phyloP scores from a whole-genome alignment of 73 alveolate species.

The Diophrys sp. region DNA sequence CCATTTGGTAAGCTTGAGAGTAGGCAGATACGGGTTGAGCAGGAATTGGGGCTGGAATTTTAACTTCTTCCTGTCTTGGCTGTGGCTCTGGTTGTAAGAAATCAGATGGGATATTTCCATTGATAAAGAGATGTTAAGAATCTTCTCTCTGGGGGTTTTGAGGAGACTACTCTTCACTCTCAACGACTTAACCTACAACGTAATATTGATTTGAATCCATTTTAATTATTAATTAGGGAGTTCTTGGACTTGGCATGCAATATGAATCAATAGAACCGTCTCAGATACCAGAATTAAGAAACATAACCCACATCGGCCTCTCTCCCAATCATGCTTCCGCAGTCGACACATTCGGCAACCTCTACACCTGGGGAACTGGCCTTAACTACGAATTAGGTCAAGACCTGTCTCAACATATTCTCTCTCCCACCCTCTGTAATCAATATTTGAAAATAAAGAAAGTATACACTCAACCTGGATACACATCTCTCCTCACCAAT shows the following conservation, averaged over 20 bases:
- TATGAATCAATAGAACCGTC: not conserved
- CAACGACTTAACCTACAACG: not conserved
- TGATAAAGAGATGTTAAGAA: not conserved
- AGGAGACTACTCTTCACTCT: too few relatives aligned
- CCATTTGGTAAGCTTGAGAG: slow-evolving; percentile 2
- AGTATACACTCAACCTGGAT: slow-evolving; percentile 6
- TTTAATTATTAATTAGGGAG: not conserved
- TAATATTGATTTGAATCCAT: not conserved
- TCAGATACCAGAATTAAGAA: not conserved
- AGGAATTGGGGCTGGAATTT: not conserved
- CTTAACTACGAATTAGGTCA: slow-evolving; percentile 11
- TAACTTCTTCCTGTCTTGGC: not conserved
- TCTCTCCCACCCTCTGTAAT: slow-evolving; percentile 5
- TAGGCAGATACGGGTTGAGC: too few relatives aligned
- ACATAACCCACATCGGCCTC: not conserved
- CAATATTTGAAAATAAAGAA: slow-evolving; percentile 4
- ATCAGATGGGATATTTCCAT: not conserved
- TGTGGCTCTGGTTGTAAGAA: not conserved
- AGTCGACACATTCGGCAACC: slow-evolving; percentile 13
- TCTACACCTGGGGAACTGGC: slow-evolving; percentile 24
- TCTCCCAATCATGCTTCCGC: slow-evolving; percentile 21
- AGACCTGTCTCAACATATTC: not conserved
- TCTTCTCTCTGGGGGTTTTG: not conserved
- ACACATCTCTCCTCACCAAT: slow-evolving; percentile 3
- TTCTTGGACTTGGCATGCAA: not conserved